These are phyloP conservation scores for Phytopythium vexans DNA, from an alignment of 352 stramenopile species.

Conservation along the genomic window DNA sequence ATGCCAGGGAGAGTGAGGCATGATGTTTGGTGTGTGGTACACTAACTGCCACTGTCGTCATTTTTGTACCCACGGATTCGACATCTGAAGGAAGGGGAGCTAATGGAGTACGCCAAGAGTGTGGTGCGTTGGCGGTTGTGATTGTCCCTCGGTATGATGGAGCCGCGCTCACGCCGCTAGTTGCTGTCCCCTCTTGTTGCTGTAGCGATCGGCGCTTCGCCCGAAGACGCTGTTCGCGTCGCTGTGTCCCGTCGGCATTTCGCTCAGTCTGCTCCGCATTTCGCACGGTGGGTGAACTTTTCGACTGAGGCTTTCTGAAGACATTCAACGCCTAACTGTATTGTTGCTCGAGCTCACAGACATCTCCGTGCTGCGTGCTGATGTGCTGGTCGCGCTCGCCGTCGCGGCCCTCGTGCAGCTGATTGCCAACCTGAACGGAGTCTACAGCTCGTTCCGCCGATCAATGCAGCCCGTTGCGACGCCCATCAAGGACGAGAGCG, in stretches of 20 bases:
- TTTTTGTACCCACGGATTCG: background rate
- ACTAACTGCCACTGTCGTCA: background rate
- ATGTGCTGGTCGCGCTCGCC: constrained; percentile 30
- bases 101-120: constrained; percentile 67
- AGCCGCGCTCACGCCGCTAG: background rate
- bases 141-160: background rate
- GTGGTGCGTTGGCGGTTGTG: constrained; percentile 20
- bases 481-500: background rate
- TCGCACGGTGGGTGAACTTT: constrained; percentile 13
- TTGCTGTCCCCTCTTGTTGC: background rate
- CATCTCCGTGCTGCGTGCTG: constrained; percentile 33
- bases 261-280: constrained; percentile 46
- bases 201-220: constrained; percentile 42
- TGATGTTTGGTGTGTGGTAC: background rate
- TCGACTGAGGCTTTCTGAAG: background rate
- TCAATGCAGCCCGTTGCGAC: constrained; percentile 27
- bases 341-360: background rate
- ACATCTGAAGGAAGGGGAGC: background rate
- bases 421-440: constrained; percentile 62
- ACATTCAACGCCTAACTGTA: background rate
- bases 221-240: constrained; percentile 60
- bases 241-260: constrained; percentile 42
- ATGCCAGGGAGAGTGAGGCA: too few relatives aligned
- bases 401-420: constrained; percentile 65
- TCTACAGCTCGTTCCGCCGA: constrained; percentile 74